Base-by-base conservation (phyloP, 2,329 filamentous ascomycete species). In the Zalaria sp. region DNA sequence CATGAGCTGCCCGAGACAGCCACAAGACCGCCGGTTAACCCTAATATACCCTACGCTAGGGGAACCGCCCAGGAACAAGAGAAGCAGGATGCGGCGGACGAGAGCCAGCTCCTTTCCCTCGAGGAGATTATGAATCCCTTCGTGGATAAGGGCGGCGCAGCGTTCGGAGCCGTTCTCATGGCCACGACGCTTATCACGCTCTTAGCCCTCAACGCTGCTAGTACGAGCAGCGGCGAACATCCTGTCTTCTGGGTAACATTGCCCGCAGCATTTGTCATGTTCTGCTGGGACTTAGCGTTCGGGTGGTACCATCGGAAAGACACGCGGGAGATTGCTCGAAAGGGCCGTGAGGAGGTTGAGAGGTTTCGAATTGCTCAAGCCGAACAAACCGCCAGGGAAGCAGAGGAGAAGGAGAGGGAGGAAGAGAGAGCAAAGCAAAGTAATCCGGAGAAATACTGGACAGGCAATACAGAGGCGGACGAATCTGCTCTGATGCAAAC, bases 81-180 rank as follows among this genome's bases (percentile, higher is more conserved):
- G 5, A 61, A 65, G 5, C 54, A 60, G 5, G 55, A 59, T n/a
- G 62, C 68, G 27, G 60, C 68, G 5, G 70, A 76, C 27, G 59
- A 73, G 43, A 66, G 60, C 3, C 71, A 79, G 47, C 57, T 72
- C 0, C 59, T 80, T 0, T 77, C 77, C 0, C 68, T 85, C 0
- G 79, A 81, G 47, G 80, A 85, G 51, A 82, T 85, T 51, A 73
- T 85, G 71, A 83, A 85, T 47, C 81, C 81, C 0, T 85, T 80
- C 44, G 57, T 85, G 0, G 81, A 86, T 53, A 81, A 75, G 47
- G 62, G 65, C 3, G 75, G 80, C 5, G 81, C 81, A 0, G 63
- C 65, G 0, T 78, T 83, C 42, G 80, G 79, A 1, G 75, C 69
- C 0, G 47, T 75, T 4, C 65, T 85, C 42, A 84, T 86, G 79